Evolutionary conservation across 2,329 filamentous ascomycete genomes (phyloP).

Genomic region (Bipolaris bicolor): DNA sequence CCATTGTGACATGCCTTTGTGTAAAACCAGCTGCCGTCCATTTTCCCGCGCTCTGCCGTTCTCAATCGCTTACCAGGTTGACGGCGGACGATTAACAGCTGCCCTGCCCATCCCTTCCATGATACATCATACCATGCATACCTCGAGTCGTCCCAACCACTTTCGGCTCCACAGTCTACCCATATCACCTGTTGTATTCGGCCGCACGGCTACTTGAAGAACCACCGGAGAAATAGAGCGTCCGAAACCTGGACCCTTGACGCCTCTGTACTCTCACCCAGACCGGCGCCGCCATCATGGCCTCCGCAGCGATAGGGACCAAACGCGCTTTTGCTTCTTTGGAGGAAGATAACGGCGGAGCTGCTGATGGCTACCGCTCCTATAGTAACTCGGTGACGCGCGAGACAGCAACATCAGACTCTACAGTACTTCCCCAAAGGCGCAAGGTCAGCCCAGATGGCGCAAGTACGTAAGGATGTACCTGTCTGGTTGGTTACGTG

Average conservation of each 20-base stretch:
- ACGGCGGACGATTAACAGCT: background rate
- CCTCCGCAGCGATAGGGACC: conserved; percentile 4
- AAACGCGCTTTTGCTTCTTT: conserved; percentile 17
- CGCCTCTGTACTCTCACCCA: background rate
- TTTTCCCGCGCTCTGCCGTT: background rate
- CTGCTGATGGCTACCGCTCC: conserved; percentile 12
- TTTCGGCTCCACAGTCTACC: conserved; percentile 2
- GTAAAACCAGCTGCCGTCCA: background rate
- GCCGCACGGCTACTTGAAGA: background rate
- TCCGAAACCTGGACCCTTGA: background rate
- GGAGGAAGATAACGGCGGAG: conserved; percentile 9
- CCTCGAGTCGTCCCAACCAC: background rate
- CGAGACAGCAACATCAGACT: conserved; percentile 3
- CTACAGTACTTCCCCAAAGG: conserved; percentile 8
- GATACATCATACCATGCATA: conserved; percentile 14
- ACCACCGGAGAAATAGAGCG: background rate
- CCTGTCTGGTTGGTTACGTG: conserved; percentile 1
- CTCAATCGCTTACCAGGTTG: conserved; percentile 11
- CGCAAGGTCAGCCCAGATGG: conserved; percentile 16
- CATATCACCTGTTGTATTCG: background rate
- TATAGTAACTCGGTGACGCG: conserved; percentile 3
- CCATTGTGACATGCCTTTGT: conserved; percentile 19
- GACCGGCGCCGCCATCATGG: conserved; percentile 3
- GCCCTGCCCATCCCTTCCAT: background rate
- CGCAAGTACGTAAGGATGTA: conserved; percentile 15